Evolutionary conservation across 2,329 filamentous ascomycete species (phyloP).

Genomic region (Calycina marina): DNA sequence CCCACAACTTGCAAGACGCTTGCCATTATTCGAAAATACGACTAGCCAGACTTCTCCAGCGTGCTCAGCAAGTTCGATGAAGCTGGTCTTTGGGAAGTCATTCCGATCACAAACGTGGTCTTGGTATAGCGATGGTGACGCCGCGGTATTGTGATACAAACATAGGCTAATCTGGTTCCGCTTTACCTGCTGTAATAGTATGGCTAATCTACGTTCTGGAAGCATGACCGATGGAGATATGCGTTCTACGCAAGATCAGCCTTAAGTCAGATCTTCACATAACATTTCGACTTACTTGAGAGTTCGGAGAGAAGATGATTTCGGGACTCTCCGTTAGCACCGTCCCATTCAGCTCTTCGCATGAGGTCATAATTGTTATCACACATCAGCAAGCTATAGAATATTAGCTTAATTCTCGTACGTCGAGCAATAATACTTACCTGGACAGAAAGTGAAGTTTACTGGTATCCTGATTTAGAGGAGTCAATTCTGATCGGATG

Average conservation of each 20-base stretch:
- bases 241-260: slow-evolving; percentile 40
- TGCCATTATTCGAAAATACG: slow-evolving; percentile 78
- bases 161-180: slow-evolving; percentile 70
- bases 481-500: slow-evolving; percentile 77
- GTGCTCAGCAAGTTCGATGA: slow-evolving; percentile 58
- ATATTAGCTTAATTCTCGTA: slow-evolving; percentile 1
- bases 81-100: slow-evolving; percentile 62
- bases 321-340: slow-evolving; percentile 60
- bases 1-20: slow-evolving; percentile 68
- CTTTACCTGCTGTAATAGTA: slow-evolving; percentile 72
- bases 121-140: slow-evolving; percentile 71
- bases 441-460: slow-evolving; percentile 72
- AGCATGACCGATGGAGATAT: slow-evolving; percentile 97
- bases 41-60: slow-evolving; percentile 83
- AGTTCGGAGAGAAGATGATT: slow-evolving; percentile 63
- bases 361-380: slow-evolving; percentile 62
- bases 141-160: slow-evolving; percentile 71
- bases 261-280: not conserved
- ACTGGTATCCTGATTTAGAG: slow-evolving; percentile 62
- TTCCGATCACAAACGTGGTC: slow-evolving; percentile 73
- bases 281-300: slow-evolving; percentile 48
- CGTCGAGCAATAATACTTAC: slow-evolving; percentile 24
- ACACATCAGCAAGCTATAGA: slow-evolving; percentile 70
- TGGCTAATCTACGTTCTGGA: slow-evolving; percentile 74
- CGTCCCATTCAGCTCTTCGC: slow-evolving; percentile 70